Conservation (phyloP, 1,139 yeast species). For the Magnusiomyces paraingens region DNA sequence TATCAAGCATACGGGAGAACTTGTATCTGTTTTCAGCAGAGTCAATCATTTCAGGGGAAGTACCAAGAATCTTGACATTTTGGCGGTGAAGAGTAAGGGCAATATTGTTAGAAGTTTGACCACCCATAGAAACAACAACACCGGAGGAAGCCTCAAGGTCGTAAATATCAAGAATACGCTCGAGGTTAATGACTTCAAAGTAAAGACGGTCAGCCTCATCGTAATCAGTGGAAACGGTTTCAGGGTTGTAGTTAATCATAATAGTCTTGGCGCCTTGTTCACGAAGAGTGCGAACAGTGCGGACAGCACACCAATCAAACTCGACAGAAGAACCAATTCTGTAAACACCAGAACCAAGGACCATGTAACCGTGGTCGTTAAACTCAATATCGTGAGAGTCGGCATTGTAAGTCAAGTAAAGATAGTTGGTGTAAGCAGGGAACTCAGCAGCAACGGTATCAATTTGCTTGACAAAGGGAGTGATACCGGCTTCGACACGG, state of each 20-base stretch:
- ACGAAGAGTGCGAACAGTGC: constrained; percentile 91
- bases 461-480: constrained; percentile 92
- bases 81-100: constrained; percentile 72
- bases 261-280: constrained; percentile 82
- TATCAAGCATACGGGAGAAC: constrained; percentile 88
- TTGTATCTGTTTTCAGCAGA: constrained; percentile 98
- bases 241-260: constrained; percentile 97
- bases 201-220: constrained; percentile 97
- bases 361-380: constrained; percentile 88
- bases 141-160: constrained; percentile 87
- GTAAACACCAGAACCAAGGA: constrained; percentile 96
- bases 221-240: constrained; percentile 95
- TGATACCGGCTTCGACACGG: constrained; percentile 45
- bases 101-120: constrained; percentile 95
- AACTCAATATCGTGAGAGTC: constrained; percentile 76
- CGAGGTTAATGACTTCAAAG: constrained; percentile 90
- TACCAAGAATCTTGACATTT: constrained; percentile 83
- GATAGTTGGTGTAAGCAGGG: constrained; percentile 94
- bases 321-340: constrained; percentile 98
- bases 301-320: constrained; percentile 99
- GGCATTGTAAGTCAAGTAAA: constrained; percentile 95
- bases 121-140: constrained; percentile 94
- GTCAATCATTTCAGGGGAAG: constrained; percentile 91
- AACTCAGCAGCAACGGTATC: constrained; percentile 98
- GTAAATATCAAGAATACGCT: constrained; percentile 95